Evolutionary conservation across 2,329 filamentous ascomycete genomes (phyloP), one percentile per base, ranked within the genome.

Genomic region (Emydomyces testavorans): DNA sequence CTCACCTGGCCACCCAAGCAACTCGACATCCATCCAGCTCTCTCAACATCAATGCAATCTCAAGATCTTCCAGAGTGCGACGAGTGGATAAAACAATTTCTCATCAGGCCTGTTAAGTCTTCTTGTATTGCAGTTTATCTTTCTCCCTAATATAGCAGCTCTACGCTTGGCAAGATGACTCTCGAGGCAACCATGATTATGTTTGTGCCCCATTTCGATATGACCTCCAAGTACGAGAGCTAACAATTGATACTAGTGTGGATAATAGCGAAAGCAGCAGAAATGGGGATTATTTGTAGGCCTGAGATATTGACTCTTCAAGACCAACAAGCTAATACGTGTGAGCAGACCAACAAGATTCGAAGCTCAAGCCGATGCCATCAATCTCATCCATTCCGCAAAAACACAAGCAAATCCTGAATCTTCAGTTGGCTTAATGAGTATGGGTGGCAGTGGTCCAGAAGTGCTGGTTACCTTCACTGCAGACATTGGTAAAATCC

Each of bases 141-240:
- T 21, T 21, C 24, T 23, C 7, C 16, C 35, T 15, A 46, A 7
- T 28, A 6, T 36, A 10, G 24, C 7, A 23, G 23, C 49, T 40
- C 8, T 38, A 16, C 13, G 20, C 10, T 26, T 29, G 70, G 67
- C 80, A 89, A 76, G 64, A 98, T 98, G 92, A 85, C 83, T 71
- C 82, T 98, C 70, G 92, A 98, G 81, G 93, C 92, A 73, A 93
- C 94, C 54, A 96, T 98, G 89, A 86, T 98, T 69, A 82, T 96
- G 77, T 70, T 54, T 53, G 23, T 26, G 32, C 10, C 32, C 21
- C 44, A 7, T 32, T 20, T 26, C 43, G n/a, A 23, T 21, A 11
- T 21, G 32, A 28, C 34, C 42, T 40, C 20, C 21, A 28, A 28
- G 32, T 23, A 49, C 21, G 37, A 51, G 45, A 49, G 48, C 58